These are phyloP conservation scores for Ophiocordyceps camponoti-floridani DNA, from an alignment of 2,329 filamentous ascomycete species.

Conservation along the genomic window DNA sequence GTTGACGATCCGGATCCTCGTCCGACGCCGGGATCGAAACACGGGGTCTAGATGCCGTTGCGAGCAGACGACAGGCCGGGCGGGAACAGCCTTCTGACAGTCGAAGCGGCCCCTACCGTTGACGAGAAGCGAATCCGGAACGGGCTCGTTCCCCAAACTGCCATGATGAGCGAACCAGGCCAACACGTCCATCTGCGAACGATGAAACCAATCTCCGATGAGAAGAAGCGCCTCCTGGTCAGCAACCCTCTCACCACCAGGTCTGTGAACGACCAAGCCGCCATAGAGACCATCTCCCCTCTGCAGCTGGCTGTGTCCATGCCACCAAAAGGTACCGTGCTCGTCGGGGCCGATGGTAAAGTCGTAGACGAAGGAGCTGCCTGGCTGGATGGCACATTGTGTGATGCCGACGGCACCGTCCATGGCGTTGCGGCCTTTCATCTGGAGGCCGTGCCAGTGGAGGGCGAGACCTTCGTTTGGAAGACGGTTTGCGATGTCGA, in stretches of 20 bases:
- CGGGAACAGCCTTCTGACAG: conserved; percentile 12
- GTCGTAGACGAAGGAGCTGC: conserved; percentile 32
- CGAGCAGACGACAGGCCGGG: conserved; percentile 7
- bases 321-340: conserved; percentile 39
- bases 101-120: conserved; percentile 15
- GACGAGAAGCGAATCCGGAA: conserved; percentile 14
- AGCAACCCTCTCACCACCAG: conserved; percentile 8
- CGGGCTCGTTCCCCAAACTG: conserved; percentile 21
- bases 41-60: conserved; percentile 4
- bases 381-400: conserved; percentile 32
- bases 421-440: conserved; percentile 55
- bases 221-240: conserved; percentile 34
- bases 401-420: conserved; percentile 36
- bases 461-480: conserved; percentile 45
- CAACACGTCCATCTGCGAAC: conserved; percentile 16
- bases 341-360: conserved; percentile 37
- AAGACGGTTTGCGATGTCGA: conserved; percentile 45
- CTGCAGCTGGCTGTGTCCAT: conserved; percentile 34
- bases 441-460: conserved; percentile 60
- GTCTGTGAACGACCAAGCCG: conserved; percentile 38
- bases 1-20: conserved; percentile 8
- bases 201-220: conserved; percentile 22
- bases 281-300: conserved; percentile 38
- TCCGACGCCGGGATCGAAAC: background rate
- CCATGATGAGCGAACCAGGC: conserved; percentile 12